A percentile compares a stretch with the other conserved stretches of the same genome.
Evolutionary conservation across 2,329 filamentous ascomycete genomes (phyloP).

Genomic region (Ceratocystis cubensis): DNA sequence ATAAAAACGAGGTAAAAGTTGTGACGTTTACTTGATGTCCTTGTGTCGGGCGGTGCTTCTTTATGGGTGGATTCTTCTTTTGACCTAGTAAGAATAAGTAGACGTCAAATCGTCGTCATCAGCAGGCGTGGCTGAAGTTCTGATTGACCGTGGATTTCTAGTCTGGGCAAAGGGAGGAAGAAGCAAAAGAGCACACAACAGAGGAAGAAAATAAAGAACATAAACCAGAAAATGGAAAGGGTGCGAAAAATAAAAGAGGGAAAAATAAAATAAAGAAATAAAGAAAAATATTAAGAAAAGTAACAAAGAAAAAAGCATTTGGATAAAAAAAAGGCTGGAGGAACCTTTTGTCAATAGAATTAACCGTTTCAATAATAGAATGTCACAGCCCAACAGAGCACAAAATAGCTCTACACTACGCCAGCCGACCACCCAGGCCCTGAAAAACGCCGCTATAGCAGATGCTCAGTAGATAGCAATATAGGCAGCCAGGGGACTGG

Average conservation of each 20-base stretch:
- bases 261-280: conserved; percentile 1
- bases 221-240: neutral
- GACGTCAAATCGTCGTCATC: too few relatives aligned
- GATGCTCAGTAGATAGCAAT: neutral
- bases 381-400: neutral
- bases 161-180: too few relatives aligned
- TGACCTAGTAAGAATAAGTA: too few relatives aligned
- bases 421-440: neutral
- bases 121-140: too few relatives aligned
- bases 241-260: neutral
- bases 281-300: neutral
- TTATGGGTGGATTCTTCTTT: too few relatives aligned
- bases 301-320: conserved; percentile 1
- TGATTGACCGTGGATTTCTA: too few relatives aligned
- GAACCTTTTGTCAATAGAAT: neutral
- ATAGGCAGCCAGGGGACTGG: neutral
- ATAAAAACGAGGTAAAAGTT: neutral
- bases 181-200: too few relatives aligned
- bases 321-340: neutral
- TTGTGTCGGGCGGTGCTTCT: too few relatives aligned
- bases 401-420: neutral
- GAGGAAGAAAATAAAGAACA: too few relatives aligned
- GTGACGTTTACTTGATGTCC: too few relatives aligned
- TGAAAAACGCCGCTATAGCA: neutral
- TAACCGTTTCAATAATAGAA: neutral